These are phyloP conservation scores for Candida germanica DNA, from an alignment of 805 yeast species.

Conservation along the genomic window DNA sequence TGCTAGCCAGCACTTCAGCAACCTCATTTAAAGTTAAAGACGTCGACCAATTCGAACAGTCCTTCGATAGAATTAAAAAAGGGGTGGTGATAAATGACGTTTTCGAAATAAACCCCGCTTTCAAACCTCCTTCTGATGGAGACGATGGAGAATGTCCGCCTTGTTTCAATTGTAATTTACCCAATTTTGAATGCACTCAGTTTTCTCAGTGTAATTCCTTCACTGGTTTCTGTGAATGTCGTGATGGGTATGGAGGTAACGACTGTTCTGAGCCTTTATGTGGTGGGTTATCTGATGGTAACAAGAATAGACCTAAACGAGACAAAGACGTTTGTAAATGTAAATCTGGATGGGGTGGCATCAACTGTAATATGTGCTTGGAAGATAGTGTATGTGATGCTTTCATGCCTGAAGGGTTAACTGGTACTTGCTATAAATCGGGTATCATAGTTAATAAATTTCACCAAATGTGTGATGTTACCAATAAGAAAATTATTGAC, in stretches of 20 bases:
- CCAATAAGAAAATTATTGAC: slow-evolving; percentile 79
- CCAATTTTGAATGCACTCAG: slow-evolving; percentile 86
- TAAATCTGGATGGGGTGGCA: slow-evolving; percentile 86
- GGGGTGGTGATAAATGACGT: slow-evolving; percentile 19
- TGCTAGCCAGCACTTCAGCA: not conserved
- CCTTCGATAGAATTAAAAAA: slow-evolving; percentile 9
- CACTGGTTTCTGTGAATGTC: slow-evolving; percentile 90
- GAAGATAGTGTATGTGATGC: slow-evolving; percentile 74
- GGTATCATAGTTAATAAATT: slow-evolving; percentile 79
- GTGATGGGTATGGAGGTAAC: slow-evolving; percentile 88
- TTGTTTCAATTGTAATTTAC: slow-evolving; percentile 92
- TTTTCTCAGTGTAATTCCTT: slow-evolving; percentile 83
- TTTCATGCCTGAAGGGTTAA: slow-evolving; percentile 80
- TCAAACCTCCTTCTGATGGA: slow-evolving; percentile 7
- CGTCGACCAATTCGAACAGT: slow-evolving; percentile 5
- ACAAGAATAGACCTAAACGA: slow-evolving; percentile 60
- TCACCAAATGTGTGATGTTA: slow-evolving; percentile 93
- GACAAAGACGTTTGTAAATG: slow-evolving; percentile 63
- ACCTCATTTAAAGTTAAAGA: slow-evolving; percentile 2
- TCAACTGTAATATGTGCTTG: slow-evolving; percentile 86
- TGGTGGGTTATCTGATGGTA: slow-evolving; percentile 71
- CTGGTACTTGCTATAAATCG: slow-evolving; percentile 84
- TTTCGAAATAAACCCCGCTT: slow-evolving; percentile 14
- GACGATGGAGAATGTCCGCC: slow-evolving; percentile 66
- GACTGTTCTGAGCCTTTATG: slow-evolving; percentile 89